These are phyloP conservation scores for Talaromyces thailandensis DNA, from an alignment of 495 filamentous ascomycete species.

Conservation along the genomic window DNA sequence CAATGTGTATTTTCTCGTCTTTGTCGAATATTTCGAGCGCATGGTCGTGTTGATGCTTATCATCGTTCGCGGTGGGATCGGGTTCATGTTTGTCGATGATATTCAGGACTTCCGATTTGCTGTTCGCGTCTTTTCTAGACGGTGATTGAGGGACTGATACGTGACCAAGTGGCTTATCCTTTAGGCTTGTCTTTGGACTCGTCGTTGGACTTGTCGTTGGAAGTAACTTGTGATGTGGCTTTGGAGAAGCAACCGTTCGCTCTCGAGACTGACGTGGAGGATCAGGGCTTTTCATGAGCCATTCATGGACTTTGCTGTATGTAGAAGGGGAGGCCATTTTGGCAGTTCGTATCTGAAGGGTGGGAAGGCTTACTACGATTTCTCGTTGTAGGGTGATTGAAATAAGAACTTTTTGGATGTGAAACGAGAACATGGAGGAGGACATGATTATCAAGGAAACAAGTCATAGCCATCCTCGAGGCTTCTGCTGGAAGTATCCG, in stretches of 20 bases:
- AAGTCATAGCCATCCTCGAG: not conserved
- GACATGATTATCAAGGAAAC: not conserved
- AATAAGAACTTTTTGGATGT: not conserved
- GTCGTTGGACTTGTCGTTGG: not conserved
- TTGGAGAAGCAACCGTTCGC: not conserved
- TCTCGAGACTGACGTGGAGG: not conserved
- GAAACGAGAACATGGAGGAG: not conserved
- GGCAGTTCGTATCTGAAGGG: not conserved
- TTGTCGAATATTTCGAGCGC: not conserved
- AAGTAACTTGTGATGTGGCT: not conserved
- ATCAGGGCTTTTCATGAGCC: not conserved
- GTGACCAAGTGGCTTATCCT: not conserved
- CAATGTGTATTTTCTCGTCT: not conserved
- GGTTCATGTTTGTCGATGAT: not conserved
- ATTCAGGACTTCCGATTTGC: not conserved
- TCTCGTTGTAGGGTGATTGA: not conserved
- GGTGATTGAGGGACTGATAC: not conserved
- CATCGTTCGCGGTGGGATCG: not conserved
- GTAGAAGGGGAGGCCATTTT: not conserved
- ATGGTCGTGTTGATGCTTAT: not conserved
- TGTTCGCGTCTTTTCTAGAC: not conserved
- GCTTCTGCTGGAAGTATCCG: not conserved
- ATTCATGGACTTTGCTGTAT: not conserved
- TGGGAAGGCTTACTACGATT: not conserved
- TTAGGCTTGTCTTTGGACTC: not conserved